Evolutionary conservation across 305 asterid genomes (phyloP), one percentile per base, ranked within the genome.

Genomic region (Fraxinus platypoda): DNA sequence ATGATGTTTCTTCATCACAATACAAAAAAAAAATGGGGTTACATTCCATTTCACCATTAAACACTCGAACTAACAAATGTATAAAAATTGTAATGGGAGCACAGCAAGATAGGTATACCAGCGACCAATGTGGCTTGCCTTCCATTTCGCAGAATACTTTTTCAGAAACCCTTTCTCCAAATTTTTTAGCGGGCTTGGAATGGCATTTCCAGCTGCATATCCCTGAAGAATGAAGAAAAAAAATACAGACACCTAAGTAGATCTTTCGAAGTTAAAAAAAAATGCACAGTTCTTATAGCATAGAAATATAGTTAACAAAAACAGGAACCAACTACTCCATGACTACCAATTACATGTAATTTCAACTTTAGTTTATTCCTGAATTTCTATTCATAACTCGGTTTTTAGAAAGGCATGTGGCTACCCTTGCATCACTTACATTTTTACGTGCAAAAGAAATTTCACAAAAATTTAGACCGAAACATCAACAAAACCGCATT

Each of bases 71-170:
- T 6, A 31, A 30, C 37, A 12, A 43, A 31, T 8, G 62, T 54
- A 73, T 57, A 1, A 6, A 26, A 74, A 23, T 54, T 38, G 38
- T 41, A 76, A 46, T 37, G 23, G 13, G 35, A 15, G 78, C 57
- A 25, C 12, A 59, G 41, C 6, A 31, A 71, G 76, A 30, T 5
- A 81, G 80, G 52, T 72, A 72, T 91, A 96, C 99, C 98, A 88
- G 90, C 97, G 99, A 84, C 98, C 98, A 33, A 94, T 86, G 86
- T 94, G 95, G 92, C 88, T 85, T 80, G 98, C 95, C 62, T 92
- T 91, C 99, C 99, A 96, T 86, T 86, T 94, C 4, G 99, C 97
- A 98, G 98, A 96, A 84, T 92, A 96, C 89, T 93, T 94, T 77
- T 93, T 94, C 84, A 96, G 88, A 86, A 96, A 96, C 79, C 86